Evolutionary conservation across 1,139 yeast species (phyloP), one percentile per base, ranked within the genome.

Genomic region (Arxiozyma slooffiae): DNA sequence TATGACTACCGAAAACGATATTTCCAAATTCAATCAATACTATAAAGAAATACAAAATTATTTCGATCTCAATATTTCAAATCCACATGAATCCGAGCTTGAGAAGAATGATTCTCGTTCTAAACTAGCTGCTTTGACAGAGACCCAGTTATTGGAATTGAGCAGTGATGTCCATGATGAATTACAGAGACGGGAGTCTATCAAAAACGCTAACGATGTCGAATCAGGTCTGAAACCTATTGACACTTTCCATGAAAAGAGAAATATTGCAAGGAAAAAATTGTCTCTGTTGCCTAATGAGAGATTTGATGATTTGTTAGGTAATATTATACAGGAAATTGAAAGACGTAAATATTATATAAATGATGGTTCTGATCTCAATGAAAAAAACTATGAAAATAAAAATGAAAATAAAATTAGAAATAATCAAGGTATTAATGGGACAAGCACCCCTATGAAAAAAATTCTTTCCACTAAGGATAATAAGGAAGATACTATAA

Each of bases 201-300:
- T 48, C 38, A 46, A 41, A 8, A 34, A 44, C 23, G 9, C 18
- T 16, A 24, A 23, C 16, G 38, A 34, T 24, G 21, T 9, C 4
- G 38, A 21, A 24, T 34, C 48, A 2, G 2, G 36, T 43, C 20
- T 45, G 18, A 39, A 26, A 20, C 41, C 46, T 9, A 39, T 38
- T 3, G 41, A 26, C 23, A 44, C 17, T 3, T 46, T 46, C 69
- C 97, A 90, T 65, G 94, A 95, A 30, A 90, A 89, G 66, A 78
- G 98, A 62, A 92, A 92, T 67, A 95, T 89, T 67, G 98, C 98
- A 2, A 78, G 98, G 59, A 88, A 86, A 64, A 92, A 90, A 68
- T 76, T 94, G 57, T 85, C 97, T 2, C 79, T 87, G 38, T 76
- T 94, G 54, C 92, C 96, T 1, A 81, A 82, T 50, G 70, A 82